Conservation (phyloP, 352 stramenopile species). For the Albugo candida region DNA sequence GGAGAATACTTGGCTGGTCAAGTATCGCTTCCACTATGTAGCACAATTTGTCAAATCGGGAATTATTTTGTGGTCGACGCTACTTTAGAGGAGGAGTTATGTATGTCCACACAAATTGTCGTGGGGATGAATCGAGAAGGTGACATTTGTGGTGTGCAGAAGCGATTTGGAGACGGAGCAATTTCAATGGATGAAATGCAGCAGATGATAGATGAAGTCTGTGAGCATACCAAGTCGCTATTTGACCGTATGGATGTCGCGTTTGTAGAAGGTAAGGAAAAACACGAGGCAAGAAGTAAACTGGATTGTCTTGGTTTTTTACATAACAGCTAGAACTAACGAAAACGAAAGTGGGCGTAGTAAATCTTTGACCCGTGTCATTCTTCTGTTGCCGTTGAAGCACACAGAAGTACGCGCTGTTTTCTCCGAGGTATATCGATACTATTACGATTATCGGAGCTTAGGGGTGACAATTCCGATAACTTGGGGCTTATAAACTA, state of each 20-base stretch:
- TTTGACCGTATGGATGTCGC: too few relatives aligned
- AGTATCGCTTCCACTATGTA: constrained; percentile 40
- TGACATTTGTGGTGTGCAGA: constrained; percentile 50
- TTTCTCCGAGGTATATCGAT: too few relatives aligned
- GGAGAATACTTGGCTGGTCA: constrained; percentile 26
- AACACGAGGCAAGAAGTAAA: constrained; percentile 77
- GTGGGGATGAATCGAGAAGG: constrained; percentile 39
- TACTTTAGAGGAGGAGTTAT: constrained; percentile 57
- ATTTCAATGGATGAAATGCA: constrained; percentile 62
- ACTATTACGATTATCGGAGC: too few relatives aligned
- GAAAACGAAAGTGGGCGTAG: too few relatives aligned
- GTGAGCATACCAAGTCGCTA: too few relatives aligned
- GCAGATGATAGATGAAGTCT: constrained; percentile 52
- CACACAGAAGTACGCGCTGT: too few relatives aligned
- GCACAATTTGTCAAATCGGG: constrained; percentile 58
- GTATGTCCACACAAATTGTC: constrained; percentile 48
- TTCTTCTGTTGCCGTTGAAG: too few relatives aligned
- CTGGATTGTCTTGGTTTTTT: not conserved
- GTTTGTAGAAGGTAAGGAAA: constrained; percentile 63
- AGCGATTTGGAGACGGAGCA: constrained; percentile 31
- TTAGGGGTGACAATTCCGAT: too few relatives aligned
- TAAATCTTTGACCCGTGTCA: too few relatives aligned
- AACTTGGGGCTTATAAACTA: too few relatives aligned
- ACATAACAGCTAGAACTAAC: too few relatives aligned
- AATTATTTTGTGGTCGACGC: constrained; percentile 45